phyloP scores from a whole-genome alignment of 225 moss, liverwort and hornwort species.

The Sphagnum contortum region DNA sequence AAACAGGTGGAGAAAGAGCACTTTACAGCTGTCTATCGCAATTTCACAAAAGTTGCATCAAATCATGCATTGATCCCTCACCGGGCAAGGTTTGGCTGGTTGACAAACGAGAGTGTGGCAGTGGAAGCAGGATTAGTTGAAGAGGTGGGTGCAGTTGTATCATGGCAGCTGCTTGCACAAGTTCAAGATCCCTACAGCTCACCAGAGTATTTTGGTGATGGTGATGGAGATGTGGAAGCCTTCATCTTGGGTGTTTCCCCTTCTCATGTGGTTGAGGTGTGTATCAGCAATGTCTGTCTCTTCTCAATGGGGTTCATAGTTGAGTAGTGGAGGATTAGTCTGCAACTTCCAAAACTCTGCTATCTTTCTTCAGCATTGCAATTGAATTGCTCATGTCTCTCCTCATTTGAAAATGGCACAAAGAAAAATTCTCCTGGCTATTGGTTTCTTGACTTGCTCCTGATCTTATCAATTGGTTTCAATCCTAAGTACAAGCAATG shows the following conservation, averaged over 20 bases:
- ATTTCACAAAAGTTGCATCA: slow-evolving; percentile 16
- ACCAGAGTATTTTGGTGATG: slow-evolving; percentile 13
- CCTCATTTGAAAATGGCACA: neutral
- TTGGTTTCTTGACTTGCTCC: too few species aligned
- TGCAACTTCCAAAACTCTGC: too few species aligned
- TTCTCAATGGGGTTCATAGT: too few species aligned
- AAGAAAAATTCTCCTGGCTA: neutral
- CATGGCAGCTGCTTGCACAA: slow-evolving; percentile 23
- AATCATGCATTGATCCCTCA: slow-evolving; percentile 17
- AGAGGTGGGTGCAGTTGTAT: neutral
- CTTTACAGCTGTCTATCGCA: slow-evolving; percentile 18
- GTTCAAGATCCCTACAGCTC: slow-evolving; percentile 18
- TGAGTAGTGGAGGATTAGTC: too few species aligned
- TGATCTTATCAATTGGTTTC: too few species aligned
- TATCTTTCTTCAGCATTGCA: too few species aligned
- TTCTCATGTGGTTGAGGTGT: slow-evolving; percentile 21
- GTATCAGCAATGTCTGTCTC: neutral
- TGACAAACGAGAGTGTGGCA: slow-evolving; percentile 16
- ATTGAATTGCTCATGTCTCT: neutral
- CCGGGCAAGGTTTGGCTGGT: slow-evolving; percentile 14
- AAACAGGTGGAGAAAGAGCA: slow-evolving; percentile 8
- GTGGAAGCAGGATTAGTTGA: slow-evolving; percentile 16
- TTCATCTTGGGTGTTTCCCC: slow-evolving; percentile 18
- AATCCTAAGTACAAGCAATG: too few species aligned
- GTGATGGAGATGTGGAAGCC: slow-evolving; percentile 15